Conservation (phyloP, 805 yeast genomes). For the Starmerella tilneyi region DNA sequence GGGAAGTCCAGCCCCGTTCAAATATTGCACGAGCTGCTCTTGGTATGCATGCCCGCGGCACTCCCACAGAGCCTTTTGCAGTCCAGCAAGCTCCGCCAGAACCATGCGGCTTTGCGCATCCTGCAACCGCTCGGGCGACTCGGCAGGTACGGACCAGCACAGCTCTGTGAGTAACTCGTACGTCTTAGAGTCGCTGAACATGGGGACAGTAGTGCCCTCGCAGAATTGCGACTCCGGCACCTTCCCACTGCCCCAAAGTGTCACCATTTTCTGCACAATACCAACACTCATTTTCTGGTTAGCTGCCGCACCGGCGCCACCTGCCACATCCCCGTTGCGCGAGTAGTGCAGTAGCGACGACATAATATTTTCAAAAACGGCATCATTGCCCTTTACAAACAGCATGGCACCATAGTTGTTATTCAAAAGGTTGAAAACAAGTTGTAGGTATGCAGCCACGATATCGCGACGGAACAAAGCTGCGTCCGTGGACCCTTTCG, state of each 20-base stretch:
- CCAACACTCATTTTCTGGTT: conserved; percentile 60
- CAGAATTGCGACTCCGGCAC: conserved; percentile 41
- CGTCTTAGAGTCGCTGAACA: conserved; percentile 54
- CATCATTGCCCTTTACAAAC: conserved; percentile 55
- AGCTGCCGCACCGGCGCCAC: conserved; percentile 41
- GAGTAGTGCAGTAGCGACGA: conserved; percentile 57
- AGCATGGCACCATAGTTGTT: conserved; percentile 74
- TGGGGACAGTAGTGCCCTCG: conserved; percentile 48
- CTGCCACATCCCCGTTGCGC: conserved; percentile 36
- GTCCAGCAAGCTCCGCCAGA: conserved; percentile 61
- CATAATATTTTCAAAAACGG: conserved; percentile 49
- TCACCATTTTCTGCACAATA: conserved; percentile 52
- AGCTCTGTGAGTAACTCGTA: conserved; percentile 57
- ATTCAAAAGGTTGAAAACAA: conserved; percentile 57
- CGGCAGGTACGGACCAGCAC: conserved; percentile 71
- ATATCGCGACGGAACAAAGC: conserved; percentile 39
- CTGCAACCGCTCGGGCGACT: conserved; percentile 50
- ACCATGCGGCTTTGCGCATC: conserved; percentile 73
- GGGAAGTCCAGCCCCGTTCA: conserved; percentile 22
- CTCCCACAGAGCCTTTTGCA: conserved; percentile 53
- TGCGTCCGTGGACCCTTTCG: conserved; percentile 46
- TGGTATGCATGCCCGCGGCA: conserved; percentile 35
- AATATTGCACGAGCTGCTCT: conserved; percentile 20
- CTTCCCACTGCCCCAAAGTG: conserved; percentile 56
- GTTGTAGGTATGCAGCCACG: conserved; percentile 58